Base-by-base conservation (phyloP, 2,329 filamentous ascomycete genomes). In the Paradendryphiella salina region DNA sequence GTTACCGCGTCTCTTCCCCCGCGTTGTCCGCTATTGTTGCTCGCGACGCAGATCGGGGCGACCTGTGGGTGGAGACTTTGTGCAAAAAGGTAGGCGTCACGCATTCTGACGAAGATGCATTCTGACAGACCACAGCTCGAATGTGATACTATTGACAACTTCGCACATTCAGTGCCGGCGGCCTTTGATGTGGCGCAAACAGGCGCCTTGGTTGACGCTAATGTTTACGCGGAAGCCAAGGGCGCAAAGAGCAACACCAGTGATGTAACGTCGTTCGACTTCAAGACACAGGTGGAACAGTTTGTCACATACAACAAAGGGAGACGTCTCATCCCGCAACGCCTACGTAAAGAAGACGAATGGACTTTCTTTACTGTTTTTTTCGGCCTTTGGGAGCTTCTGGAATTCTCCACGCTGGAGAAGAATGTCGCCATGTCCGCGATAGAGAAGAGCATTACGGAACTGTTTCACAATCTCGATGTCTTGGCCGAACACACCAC, bases 91-190 rank as follows among this genome's bases (percentile, higher is more conserved):
- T 71, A 54, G 57, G 71, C 70, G 50, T 29, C 48, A 41, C n/a
- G 17, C 39, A 38, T 38, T 35, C 38, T 32, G 13, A n/a, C 11
- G 34, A 17, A 34, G 18, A 46, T 34, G 26, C 18, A 21, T 5
- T 52, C 66, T 71, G 53, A 73, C 58, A 54, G 46, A 33, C 44
- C 15, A 42, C 43, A 74, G 71, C 64, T 73, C 34, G 53, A 54
- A 48, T 74, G 72, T 51, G 67, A 73, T 52, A 60, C 51, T 13
- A 62, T 73, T 36, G 67, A 73, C 42, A 73, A 73, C 49, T 73
- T 71, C 54, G 72, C 72, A 13, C 69, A 66, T 18, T 73, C 70
- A 1, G 46, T 59, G 40, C 66, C 65, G 14, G 28, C 29, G 7
- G 42, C 60, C 14, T 54, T 61, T 37, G 52, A 54, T 32, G 54